phyloP scores from a whole-genome alignment of 495 filamentous ascomycete genomes.

The Penicillium dipodomyicola region DNA sequence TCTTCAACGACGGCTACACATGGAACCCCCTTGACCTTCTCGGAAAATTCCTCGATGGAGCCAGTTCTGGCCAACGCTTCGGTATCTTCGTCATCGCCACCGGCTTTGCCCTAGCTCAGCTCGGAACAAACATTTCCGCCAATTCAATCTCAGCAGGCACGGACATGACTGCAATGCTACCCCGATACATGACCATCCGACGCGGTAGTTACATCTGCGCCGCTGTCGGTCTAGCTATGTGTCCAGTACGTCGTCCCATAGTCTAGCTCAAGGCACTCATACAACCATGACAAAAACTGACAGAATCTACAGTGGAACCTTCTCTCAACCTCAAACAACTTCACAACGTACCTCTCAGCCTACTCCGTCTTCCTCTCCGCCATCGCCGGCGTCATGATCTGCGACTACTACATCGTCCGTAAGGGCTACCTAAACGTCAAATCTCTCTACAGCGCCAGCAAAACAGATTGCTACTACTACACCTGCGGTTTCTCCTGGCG shows the following conservation, averaged over 20 bases:
- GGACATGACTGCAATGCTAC: slow-evolving; percentile 87
- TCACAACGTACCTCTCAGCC: slow-evolving; percentile 90
- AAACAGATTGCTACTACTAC: slow-evolving; percentile 69
- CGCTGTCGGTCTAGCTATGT: slow-evolving; percentile 78
- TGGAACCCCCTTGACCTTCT: slow-evolving; percentile 87
- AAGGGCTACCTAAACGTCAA: slow-evolving; percentile 76
- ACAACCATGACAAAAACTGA: not conserved
- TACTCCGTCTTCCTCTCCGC: slow-evolving; percentile 95
- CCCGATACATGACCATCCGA: slow-evolving; percentile 83
- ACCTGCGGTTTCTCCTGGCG: slow-evolving; percentile 75
- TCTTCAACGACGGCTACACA: slow-evolving; percentile 69
- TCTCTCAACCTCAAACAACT: slow-evolving; percentile 73
- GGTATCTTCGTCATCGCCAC: slow-evolving; percentile 84
- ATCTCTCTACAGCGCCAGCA: slow-evolving; percentile 73
- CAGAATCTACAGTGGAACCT: slow-evolving; percentile 61
- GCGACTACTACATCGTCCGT: slow-evolving; percentile 88
- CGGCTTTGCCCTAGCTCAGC: slow-evolving; percentile 82
- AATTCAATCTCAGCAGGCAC: slow-evolving; percentile 89
- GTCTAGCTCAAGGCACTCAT: not conserved
- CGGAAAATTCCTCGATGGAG: slow-evolving; percentile 67
- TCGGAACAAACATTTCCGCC: slow-evolving; percentile 91
- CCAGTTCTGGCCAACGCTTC: slow-evolving; percentile 72
- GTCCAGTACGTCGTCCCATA: slow-evolving; percentile 51
- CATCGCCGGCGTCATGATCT: slow-evolving; percentile 86
- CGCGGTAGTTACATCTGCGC: slow-evolving; percentile 91